phyloP scores from a whole-genome alignment of 192 early-diverging fungal genomes.

The Chytriomyces hyalinus region DNA sequence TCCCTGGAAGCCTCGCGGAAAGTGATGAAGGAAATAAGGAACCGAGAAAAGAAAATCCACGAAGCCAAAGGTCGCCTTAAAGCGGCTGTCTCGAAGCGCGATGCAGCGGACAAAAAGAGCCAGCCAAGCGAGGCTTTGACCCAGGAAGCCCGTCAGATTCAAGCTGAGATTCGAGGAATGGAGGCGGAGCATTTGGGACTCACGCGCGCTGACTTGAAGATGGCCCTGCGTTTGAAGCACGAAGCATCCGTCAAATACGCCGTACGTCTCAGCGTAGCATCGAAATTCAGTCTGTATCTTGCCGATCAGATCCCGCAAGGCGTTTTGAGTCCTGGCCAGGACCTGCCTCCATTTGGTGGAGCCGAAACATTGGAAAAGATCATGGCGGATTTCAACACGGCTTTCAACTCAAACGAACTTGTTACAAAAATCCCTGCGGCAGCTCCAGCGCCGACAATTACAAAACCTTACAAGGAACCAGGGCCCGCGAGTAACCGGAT shows the following conservation, averaged over 20 bases:
- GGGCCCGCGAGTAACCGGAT: background rate
- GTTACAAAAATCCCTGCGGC: conserved; percentile 25
- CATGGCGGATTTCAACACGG: conserved; percentile 32
- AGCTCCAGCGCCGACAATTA: conserved; percentile 18
- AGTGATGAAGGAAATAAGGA: conserved; percentile 33
- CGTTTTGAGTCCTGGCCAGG: conserved; percentile 21
- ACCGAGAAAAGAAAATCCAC: conserved; percentile 31
- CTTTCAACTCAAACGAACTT: conserved; percentile 21
- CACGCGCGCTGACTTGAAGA: conserved; percentile 19
- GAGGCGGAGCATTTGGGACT: conserved; percentile 34
- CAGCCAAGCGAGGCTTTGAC: conserved; percentile 9
- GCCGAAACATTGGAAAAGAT: conserved; percentile 18
- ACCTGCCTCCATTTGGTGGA: conserved; percentile 25
- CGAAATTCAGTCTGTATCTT: conserved; percentile 16
- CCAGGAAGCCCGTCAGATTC: conserved; percentile 23
- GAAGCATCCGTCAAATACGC: conserved; percentile 29
- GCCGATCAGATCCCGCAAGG: conserved; percentile 42
- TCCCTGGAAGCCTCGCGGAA: conserved; percentile 20
- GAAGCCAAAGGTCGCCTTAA: conserved; percentile 20
- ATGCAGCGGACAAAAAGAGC: conserved; percentile 33
- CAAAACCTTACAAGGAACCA: background rate
- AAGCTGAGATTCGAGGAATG: conserved; percentile 16
- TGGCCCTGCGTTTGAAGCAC: conserved; percentile 26
- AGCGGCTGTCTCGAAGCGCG: background rate
- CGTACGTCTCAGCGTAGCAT: conserved; percentile 17